Percentiles rank a stretch among this genome's conserved stretches.
Conservation (phyloP, 2,329 filamentous ascomycete species). For the Rugonectria rugulosa region DNA sequence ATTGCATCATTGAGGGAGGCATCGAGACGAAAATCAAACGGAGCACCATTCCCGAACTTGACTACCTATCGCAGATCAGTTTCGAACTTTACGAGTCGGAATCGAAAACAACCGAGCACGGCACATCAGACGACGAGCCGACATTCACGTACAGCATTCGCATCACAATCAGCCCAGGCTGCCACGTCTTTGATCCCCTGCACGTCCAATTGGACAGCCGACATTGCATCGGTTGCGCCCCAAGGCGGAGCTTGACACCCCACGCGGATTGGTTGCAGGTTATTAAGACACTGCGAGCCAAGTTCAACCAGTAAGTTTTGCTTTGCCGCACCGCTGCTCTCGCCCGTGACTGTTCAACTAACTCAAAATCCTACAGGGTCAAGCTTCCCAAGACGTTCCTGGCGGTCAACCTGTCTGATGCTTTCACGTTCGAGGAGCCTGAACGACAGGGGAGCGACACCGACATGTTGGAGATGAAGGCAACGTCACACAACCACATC, state of each 20-base stretch:
- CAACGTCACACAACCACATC: constrained; percentile 41
- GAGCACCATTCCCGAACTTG: constrained; percentile 93
- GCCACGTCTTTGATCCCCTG: constrained; percentile 94
- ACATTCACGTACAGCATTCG: constrained; percentile 94
- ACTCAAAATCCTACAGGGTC: constrained; percentile 56
- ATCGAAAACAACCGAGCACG: constrained; percentile 64
- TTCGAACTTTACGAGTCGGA: constrained; percentile 98
- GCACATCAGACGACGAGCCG: constrained; percentile 60
- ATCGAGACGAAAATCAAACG: constrained; percentile 97
- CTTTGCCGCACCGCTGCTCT: constrained; percentile 13
- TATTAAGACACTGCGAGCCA: constrained; percentile 92
- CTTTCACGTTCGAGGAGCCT: constrained; percentile 65
- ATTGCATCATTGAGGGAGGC: constrained; percentile 96
- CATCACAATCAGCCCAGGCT: constrained; percentile 94
- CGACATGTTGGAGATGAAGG: constrained; percentile 59
- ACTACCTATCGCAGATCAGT: constrained; percentile 96
- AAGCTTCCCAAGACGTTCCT: constrained; percentile 72
- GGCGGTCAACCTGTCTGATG: constrained; percentile 69
- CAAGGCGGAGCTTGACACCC: constrained; percentile 85
- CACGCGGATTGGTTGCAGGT: constrained; percentile 97
- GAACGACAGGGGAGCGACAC: constrained; percentile 59
- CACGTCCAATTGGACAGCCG: constrained; percentile 96
- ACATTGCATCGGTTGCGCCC: constrained; percentile 94
- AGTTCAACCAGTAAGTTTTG: constrained; percentile 84
- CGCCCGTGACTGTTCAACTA: constrained; percentile 22